Conservation (phyloP, 441 rosid species). For the Gossypium schwendimanii region DNA sequence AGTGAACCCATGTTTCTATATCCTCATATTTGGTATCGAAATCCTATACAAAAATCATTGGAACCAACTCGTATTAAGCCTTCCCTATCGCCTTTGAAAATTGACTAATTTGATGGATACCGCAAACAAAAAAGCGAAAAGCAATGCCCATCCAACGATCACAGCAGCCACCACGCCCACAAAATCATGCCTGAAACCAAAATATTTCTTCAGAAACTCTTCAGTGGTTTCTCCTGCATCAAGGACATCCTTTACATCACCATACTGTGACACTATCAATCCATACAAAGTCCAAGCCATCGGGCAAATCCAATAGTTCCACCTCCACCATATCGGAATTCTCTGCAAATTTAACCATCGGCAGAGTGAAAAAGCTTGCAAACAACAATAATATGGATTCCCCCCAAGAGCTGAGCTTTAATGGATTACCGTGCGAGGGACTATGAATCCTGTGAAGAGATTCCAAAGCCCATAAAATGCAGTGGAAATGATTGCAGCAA, state of each 20-base stretch:
- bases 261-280: slow-evolving; percentile 37
- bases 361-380: background rate
- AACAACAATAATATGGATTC: background rate
- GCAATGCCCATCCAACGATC: slow-evolving; percentile 22
- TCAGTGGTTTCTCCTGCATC: slow-evolving; percentile 16
- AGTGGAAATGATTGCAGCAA: slow-evolving; percentile 45
- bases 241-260: slow-evolving; percentile 23
- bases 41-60: no score
- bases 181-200: slow-evolving; percentile 39
- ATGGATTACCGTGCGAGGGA: slow-evolving; percentile 50
- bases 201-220: slow-evolving; percentile 21
- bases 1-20: no score
- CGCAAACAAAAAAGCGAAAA: slow-evolving; percentile 38
- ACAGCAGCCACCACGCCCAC: slow-evolving; percentile 33
- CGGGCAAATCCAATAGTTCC: slow-evolving; percentile 50
- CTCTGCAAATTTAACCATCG: slow-evolving; percentile 22
- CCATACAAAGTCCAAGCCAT: slow-evolving; percentile 52
- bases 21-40: no score
- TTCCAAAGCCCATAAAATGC: slow-evolving; percentile 62
- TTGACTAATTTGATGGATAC: slow-evolving; percentile 29
- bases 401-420: slow-evolving; percentile 8
- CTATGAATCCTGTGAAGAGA: slow-evolving; percentile 57
- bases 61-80: no score
- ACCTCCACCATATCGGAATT: slow-evolving; percentile 59
- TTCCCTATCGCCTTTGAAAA: slow-evolving; percentile 24